Evolutionary conservation across 179 eudicot genomes (phyloP).

Genomic region (Kewa caespitosa): DNA sequence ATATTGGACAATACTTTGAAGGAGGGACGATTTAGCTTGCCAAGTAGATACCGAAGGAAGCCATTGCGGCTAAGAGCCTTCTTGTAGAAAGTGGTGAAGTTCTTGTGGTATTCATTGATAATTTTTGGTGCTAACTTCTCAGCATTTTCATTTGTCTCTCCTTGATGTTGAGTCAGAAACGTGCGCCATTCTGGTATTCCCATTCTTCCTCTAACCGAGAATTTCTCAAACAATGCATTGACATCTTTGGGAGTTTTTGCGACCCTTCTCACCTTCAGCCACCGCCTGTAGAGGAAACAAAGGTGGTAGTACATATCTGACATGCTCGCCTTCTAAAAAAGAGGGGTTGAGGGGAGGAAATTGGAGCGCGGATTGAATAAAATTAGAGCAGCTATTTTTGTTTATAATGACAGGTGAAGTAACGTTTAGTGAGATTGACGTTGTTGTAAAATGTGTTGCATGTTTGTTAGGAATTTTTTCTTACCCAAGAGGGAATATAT

Average conservation of each 20-base stretch:
- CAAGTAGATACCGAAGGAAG: constrained; percentile 24
- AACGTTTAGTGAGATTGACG: not conserved
- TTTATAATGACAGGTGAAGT: not conserved
- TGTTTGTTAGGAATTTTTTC: not conserved
- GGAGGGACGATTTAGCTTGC: not conserved
- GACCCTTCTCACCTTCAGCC: not conserved
- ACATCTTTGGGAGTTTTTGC: constrained; percentile 11
- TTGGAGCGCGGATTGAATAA: not conserved
- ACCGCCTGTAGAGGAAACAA: constrained; percentile 9
- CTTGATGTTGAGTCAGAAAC: not conserved
- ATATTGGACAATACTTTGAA: not conserved
- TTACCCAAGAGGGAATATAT: not conserved
- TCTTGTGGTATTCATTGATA: not conserved
- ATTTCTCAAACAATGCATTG: not conserved
- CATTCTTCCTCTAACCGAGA: not conserved
- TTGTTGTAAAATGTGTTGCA: constrained; percentile 6
- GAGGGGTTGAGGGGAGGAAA: not conserved
- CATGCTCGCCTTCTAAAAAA: constrained; percentile 1
- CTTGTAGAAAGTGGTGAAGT: not conserved
- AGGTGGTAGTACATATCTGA: constrained; percentile 3
- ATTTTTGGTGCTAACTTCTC: not conserved
- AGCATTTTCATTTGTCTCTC: not conserved
- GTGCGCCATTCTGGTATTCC: not conserved
- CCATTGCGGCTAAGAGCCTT: constrained; percentile 5
- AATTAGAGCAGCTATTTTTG: not conserved